Evolutionary conservation across 1,284 basidiomycete species (phyloP), one percentile per base, ranked within the genome.

Genomic region (Pseudozyma thailandica): DNA sequence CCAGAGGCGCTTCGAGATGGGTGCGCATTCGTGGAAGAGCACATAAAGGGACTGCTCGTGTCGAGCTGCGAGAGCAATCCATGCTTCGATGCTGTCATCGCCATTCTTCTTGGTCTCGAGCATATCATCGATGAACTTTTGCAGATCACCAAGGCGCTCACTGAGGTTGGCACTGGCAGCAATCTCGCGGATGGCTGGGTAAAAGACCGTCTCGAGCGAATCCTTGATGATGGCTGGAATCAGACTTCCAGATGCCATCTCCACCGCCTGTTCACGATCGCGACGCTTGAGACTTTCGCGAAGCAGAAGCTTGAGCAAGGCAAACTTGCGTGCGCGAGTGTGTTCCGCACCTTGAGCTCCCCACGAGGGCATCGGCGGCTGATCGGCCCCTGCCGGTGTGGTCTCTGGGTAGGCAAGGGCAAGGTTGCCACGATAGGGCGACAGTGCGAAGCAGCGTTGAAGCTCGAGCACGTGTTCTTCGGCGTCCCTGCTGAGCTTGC

Each of bases 11-110:
- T 72, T 56, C 12, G 72, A 55, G 47, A 82, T 78, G 13, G 78
- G 59, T 0, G 73, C 75, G 43, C 73, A 73, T 46, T 81, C 81
- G 65, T 80, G 79, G 62, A 77, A 73, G 31, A 82, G 56, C 23
- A 72, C 64, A 58, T 78, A 80, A n/a, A 82, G 52, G 18, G 70
- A 74, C 37, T 82, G 72, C 50, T 82, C 78, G 74, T 81, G 79
- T 15, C 71, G 56, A 26, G 75, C 73, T 15, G 77, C 74, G 15
- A 81, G 58, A 10, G 74, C 80, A 20, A 80, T 75, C 78, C 78
- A 82, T n/a, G 49, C 75, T 42, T 75, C 69, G 35, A 77, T 64
- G 38, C 51, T 56, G 46, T 75, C 45, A 37, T 75, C 72, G 30
- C 56, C 65, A 10, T 48, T 60, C 62, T 73, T 77, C 39, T 74